Conservation (phyloP, 2,329 filamentous ascomycete species). For the Colletotrichum sp. region DNA sequence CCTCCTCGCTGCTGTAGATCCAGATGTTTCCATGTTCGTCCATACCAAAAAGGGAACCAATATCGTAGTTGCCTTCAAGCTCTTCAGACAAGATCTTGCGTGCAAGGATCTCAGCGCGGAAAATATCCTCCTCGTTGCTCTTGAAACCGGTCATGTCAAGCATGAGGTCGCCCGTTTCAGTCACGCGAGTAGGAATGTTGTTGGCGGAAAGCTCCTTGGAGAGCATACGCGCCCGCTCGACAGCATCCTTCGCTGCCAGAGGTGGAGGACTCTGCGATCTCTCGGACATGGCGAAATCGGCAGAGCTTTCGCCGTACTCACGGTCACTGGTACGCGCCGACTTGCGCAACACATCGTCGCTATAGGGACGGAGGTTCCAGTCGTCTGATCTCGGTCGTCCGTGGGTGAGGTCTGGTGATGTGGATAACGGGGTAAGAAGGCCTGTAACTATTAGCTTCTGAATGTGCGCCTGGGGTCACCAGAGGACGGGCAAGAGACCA, state of each 20-base stretch:
- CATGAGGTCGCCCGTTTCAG: slow-evolving; percentile 92
- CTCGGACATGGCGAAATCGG: slow-evolving; percentile 50
- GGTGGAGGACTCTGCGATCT: slow-evolving; percentile 81
- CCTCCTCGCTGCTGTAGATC: slow-evolving; percentile 98
- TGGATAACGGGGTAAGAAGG: slow-evolving; percentile 56
- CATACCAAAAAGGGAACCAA: slow-evolving; percentile 91
- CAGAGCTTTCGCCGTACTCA: slow-evolving; percentile 39
- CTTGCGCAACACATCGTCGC: slow-evolving; percentile 58
- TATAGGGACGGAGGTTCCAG: slow-evolving; percentile 57
- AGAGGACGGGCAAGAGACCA: neutral
- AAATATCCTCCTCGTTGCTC: slow-evolving; percentile 87
- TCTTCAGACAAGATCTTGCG: slow-evolving; percentile 92
- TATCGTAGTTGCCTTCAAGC: slow-evolving; percentile 93
- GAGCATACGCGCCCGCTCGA: slow-evolving; percentile 81
- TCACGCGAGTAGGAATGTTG: slow-evolving; percentile 94
- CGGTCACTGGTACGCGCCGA: slow-evolving; percentile 43
- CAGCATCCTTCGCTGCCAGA: slow-evolving; percentile 73
- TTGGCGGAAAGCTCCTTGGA: slow-evolving; percentile 87
- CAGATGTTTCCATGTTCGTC: slow-evolving; percentile 97
- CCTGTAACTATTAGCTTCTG: slow-evolving; percentile 34
- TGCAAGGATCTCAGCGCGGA: slow-evolving; percentile 91
- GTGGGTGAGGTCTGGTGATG: slow-evolving; percentile 55
- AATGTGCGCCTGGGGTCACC: neutral
- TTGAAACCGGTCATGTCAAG: slow-evolving; percentile 98
- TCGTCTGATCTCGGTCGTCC: slow-evolving; percentile 55